Evolutionary conservation across 805 yeast genomes (phyloP).

Genomic region (Schizosaccharomyces lindneri): DNA sequence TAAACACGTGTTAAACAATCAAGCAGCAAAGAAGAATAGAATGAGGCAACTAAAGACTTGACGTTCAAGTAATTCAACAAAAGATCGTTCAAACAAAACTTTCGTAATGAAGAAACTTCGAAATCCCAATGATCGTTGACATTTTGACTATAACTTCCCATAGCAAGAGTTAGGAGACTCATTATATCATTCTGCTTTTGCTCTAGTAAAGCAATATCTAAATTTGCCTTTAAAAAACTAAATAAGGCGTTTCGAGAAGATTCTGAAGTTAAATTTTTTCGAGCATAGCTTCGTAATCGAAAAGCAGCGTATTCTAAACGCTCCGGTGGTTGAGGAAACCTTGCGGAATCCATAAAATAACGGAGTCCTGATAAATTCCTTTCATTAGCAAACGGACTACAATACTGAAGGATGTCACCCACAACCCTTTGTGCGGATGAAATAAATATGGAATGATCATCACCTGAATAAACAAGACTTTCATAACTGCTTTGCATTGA

Average conservation of each 20-base stretch:
- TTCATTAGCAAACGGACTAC: conserved; percentile 1
- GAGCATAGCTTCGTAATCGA: background rate
- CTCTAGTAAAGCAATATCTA: background rate
- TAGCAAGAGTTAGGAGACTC: background rate
- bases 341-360: background rate
- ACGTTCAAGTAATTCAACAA: background rate
- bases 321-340: conserved; percentile 2
- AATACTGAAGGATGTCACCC: conserved; percentile 1
- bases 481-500: background rate
- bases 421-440: background rate
- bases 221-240: background rate
- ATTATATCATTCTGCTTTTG: background rate
- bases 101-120: background rate
- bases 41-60: background rate
- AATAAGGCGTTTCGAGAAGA: background rate
- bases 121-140: background rate
- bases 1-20: background rate
- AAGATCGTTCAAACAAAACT: background rate
- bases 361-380: background rate
- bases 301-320: background rate
- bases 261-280: background rate
- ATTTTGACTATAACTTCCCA: background rate
- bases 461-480: background rate
- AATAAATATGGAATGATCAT: background rate
- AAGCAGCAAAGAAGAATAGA: background rate